Evolutionary conservation across 352 stramenopile species (phyloP), one percentile per base, ranked within the genome.

Genomic region (Phytophthora ramorum): DNA sequence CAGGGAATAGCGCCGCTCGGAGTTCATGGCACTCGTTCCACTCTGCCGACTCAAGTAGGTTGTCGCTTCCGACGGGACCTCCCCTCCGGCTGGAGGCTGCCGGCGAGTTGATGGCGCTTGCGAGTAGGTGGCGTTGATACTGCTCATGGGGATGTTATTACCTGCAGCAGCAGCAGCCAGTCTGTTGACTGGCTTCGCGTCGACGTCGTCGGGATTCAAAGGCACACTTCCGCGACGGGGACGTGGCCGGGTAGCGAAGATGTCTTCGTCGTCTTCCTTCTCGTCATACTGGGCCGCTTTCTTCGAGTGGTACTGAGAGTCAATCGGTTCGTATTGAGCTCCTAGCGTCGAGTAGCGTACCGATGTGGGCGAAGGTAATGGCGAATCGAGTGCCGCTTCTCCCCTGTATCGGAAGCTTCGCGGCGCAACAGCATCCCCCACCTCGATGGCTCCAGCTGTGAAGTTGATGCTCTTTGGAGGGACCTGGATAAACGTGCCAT

Each of bases 391-490:
- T 14, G 62, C 71, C 1, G 57, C 50, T 45, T 85, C 74, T 0
- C 81, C 81, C 62, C 83, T 86, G 64, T 83, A 92, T 7, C 80
- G 82, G 58, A 91, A 94, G 61, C 85, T 94, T 7, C 43, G 58
- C 45, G 85, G 83, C 2, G 78, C 78, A 17, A 84, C 52, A 7
- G 72, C 63, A 28, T 92, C 77, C 40, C 68, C 74, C 40, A 90
- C 48, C 38, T 92, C 73, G 13, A 94, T 52, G 12, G 52, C 69
- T 13, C 79, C 78, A n/a, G 69, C 76, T 37, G 85, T 63, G 30
- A 87, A 92, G 52, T 90, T 91, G 60, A 91, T 88, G 50, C 85
- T 93, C 17, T 87, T 87, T 0, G 82, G 83, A 40, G 82, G 80
- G n/a, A 66, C 70, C 60, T 60, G 46, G 40, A 64, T 57, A 57